Conservation (phyloP, 306 rosid genomes). For the Vachellia collinsii region DNA sequence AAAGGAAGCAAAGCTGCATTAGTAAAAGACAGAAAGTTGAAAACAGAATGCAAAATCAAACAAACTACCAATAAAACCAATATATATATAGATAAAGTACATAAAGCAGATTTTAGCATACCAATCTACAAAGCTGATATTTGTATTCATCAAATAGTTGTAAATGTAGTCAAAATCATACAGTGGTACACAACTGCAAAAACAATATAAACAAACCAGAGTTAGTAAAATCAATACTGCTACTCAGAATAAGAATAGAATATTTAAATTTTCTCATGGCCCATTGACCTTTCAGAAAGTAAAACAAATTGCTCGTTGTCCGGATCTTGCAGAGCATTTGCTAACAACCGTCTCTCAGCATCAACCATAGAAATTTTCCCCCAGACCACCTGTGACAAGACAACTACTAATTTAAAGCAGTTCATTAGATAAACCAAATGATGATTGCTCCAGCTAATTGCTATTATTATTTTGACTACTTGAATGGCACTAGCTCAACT, state of each 20-base stretch:
- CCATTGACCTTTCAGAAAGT: constrained; percentile 89
- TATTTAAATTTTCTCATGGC: constrained; percentile 31
- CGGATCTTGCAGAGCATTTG: constrained; percentile 86
- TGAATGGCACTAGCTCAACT: constrained; percentile 5
- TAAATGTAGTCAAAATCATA: constrained; percentile 83
- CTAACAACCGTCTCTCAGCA: constrained; percentile 93
- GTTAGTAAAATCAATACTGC: constrained; percentile 40
- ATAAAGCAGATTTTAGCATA: constrained; percentile 43
- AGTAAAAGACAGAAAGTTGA: constrained; percentile 30
- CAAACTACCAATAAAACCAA: constrained; percentile 15
- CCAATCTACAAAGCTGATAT: constrained; percentile 95
- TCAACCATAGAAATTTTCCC: constrained; percentile 98
- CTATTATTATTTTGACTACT: constrained; percentile 16
- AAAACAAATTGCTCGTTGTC: constrained; percentile 91
- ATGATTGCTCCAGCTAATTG: constrained; percentile 31
- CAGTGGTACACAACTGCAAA: constrained; percentile 92
- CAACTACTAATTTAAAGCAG: constrained; percentile 30
- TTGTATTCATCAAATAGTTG: constrained; percentile 73
- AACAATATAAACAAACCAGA: constrained; percentile 40
- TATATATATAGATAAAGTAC: constrained; percentile 8
- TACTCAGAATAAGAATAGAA: constrained; percentile 26
- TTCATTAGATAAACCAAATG: constrained; percentile 29
- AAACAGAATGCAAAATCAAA: constrained; percentile 32
- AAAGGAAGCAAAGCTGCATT: constrained; percentile 18
- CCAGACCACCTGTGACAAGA: constrained; percentile 87